Evolutionary conservation across 2,329 filamentous ascomycete species (phyloP), one percentile per base, ranked within the genome.

Genomic region (Sclerotinia trifoliorum): DNA sequence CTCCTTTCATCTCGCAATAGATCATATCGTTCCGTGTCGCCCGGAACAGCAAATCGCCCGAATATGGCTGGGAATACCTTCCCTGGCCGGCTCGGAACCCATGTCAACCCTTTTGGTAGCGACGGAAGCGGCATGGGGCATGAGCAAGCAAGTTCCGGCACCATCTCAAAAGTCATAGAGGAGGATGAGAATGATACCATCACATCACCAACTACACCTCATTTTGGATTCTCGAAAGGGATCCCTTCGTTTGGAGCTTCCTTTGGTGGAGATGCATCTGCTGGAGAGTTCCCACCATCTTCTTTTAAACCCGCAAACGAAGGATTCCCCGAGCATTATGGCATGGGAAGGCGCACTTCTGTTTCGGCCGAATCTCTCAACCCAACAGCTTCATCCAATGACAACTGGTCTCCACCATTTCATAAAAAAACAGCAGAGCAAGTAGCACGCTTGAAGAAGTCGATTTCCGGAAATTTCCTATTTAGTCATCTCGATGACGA

Each of bases 341-440:
- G 96, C 79, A 90, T 97, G 80, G 91, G 88, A 75, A 91, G 95
- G 72, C 92, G 95, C 75, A 97, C 94, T 51, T 98, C 95, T 4
- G 95, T 99, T 65, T 98, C 95, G 52, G 95, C 95, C 63, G 95
- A 99, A 81, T 97, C 94, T 1, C 85, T 98, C 76, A 96, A 97
- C 79, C 95, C 95, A 24, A 91, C 89, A 61, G 89, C 91, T 44
- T 90, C 93, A 70, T 87, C 88, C 68, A 90, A 92, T 75, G 93
- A 95, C 78, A 95, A 92, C 80, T 99, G 94, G 94, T 86, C 89
- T 42, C 93, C 95, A 11, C 95, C 95, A 2, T 86, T 86, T 75
- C 93, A 95, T 78, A 86, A 88, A 71, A 99, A 99, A 83, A 87
- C 91, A 0, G 77, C 84, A 0, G 93, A 97, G 19, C 95, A 98